Evolutionary conservation across 1,139 yeast species (phyloP).

Genomic region (Scheffersomyces titani): DNA sequence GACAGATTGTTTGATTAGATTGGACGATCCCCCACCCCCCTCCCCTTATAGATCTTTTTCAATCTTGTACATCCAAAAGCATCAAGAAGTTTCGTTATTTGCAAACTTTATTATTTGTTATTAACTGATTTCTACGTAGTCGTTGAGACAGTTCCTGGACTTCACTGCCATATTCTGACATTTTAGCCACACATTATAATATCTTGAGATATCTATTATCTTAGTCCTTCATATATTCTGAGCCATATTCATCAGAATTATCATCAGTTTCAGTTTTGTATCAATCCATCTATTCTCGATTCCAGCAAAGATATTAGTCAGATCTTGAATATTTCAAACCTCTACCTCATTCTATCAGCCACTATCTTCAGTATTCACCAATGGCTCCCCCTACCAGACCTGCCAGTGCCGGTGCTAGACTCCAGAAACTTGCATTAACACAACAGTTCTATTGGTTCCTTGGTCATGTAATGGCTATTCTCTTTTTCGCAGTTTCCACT

Average conservation of each 20-base stretch:
- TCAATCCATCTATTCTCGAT: too few relatives aligned
- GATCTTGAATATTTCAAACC: too few relatives aligned
- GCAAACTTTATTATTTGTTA: neutral
- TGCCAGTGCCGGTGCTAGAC: neutral
- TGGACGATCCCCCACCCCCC: neutral
- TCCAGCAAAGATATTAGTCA: too few relatives aligned
- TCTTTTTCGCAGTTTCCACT: constrained; percentile 32
- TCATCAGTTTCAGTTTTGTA: too few relatives aligned
- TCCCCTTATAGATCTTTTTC: neutral
- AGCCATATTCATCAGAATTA: neutral
- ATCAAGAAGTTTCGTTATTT: neutral
- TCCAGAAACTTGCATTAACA: constrained; percentile 25
- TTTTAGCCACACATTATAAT: neutral
- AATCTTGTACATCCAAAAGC: neutral
- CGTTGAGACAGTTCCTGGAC: neutral
- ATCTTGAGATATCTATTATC: neutral
- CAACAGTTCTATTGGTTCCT: constrained; percentile 58
- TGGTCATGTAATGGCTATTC: constrained; percentile 45
- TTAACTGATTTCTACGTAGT: neutral
- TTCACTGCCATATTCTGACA: too few relatives aligned
- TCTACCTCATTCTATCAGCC: neutral
- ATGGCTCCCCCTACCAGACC: neutral
- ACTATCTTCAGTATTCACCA: neutral
- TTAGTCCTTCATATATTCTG: neutral
- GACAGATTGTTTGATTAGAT: neutral